These are phyloP conservation scores for Staphylotrichum tortipilum DNA, from an alignment of 495 filamentous ascomycete species.

Conservation along the genomic window DNA sequence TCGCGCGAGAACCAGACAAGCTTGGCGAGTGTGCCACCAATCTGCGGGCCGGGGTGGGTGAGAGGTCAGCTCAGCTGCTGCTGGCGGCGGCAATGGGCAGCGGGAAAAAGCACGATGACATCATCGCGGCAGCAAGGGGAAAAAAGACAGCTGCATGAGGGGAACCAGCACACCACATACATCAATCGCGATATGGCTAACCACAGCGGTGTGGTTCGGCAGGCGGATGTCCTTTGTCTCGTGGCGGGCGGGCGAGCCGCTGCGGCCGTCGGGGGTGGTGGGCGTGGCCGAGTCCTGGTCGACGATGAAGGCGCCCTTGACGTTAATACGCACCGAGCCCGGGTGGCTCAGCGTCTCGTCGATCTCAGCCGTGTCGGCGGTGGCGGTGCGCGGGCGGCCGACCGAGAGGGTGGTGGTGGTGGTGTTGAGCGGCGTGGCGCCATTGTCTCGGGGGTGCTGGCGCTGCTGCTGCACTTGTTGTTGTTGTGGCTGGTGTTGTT, in stretches of 20 bases:
- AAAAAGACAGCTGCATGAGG: not conserved
- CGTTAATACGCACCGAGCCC: constrained; percentile 84
- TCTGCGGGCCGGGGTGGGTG: constrained; percentile 46
- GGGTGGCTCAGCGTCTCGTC: constrained; percentile 75
- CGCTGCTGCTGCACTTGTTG: too few species aligned
- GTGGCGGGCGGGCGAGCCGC: constrained; percentile 47
- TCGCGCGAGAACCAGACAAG: constrained; percentile 95
- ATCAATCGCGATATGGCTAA: constrained; percentile 95
- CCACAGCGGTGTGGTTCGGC: constrained; percentile 83
- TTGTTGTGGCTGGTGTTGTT: too few species aligned
- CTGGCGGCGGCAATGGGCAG: too few species aligned
- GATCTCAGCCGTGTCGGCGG: constrained; percentile 44
- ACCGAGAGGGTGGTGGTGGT: too few species aligned
- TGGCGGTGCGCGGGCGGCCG: constrained; percentile 29
- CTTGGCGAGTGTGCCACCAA: constrained; percentile 90
- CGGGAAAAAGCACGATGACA: constrained; percentile 12
- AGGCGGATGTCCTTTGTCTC: constrained; percentile 89
- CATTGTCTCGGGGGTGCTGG: not conserved
- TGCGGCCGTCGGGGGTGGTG: constrained; percentile 46
- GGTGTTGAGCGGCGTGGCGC: not conserved
- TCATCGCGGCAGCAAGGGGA: constrained; percentile 13
- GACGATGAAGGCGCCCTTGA: constrained; percentile 90
- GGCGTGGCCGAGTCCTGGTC: constrained; percentile 56
- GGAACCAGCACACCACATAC: constrained; percentile 42
- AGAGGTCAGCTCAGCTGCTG: constrained; percentile 1